Conservation (phyloP, 805 yeast genomes). For the Saturnispora dispora region DNA sequence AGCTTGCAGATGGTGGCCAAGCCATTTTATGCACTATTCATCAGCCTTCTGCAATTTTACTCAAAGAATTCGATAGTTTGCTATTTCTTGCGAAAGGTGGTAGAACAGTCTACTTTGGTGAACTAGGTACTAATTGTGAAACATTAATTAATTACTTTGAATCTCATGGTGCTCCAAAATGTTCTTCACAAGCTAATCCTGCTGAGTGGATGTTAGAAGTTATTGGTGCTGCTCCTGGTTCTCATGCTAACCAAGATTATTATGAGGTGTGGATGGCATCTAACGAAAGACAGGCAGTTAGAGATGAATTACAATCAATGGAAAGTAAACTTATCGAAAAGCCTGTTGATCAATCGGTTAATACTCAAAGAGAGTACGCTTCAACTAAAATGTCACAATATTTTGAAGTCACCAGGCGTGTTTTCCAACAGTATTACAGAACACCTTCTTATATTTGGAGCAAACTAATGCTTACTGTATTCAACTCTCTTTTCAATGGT, state of each 20-base stretch:
- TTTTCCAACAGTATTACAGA: slow-evolving; percentile 56
- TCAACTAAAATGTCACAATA: slow-evolving; percentile 34
- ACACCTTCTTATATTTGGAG: slow-evolving; percentile 52
- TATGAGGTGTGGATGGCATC: slow-evolving; percentile 73
- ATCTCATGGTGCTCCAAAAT: slow-evolving; percentile 50
- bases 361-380: slow-evolving; percentile 37
- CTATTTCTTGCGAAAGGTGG: slow-evolving; percentile 66
- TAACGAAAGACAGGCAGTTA: slow-evolving; percentile 47
- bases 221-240: slow-evolving; percentile 77
- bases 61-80: slow-evolving; percentile 71
- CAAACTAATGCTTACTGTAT: slow-evolving; percentile 42
- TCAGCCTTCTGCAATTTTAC: slow-evolving; percentile 75
- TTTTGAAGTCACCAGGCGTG: slow-evolving; percentile 39
- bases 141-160: slow-evolving; percentile 61
- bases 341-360: slow-evolving; percentile 27
- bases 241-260: slow-evolving; percentile 63
- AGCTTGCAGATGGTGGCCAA: slow-evolving; percentile 44
- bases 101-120: slow-evolving; percentile 67
- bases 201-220: slow-evolving; percentile 91
- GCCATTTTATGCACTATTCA: slow-evolving; percentile 65
- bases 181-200: slow-evolving; percentile 67
- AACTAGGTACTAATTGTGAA: slow-evolving; percentile 47
- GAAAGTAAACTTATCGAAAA: slow-evolving; percentile 42
- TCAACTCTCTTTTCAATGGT: slow-evolving; percentile 55
- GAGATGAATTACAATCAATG: slow-evolving; percentile 54